These are phyloP conservation scores for Chaetomiaceae sp. DNA, from an alignment of 2,329 filamentous ascomycete species.

Conservation along the genomic window DNA sequence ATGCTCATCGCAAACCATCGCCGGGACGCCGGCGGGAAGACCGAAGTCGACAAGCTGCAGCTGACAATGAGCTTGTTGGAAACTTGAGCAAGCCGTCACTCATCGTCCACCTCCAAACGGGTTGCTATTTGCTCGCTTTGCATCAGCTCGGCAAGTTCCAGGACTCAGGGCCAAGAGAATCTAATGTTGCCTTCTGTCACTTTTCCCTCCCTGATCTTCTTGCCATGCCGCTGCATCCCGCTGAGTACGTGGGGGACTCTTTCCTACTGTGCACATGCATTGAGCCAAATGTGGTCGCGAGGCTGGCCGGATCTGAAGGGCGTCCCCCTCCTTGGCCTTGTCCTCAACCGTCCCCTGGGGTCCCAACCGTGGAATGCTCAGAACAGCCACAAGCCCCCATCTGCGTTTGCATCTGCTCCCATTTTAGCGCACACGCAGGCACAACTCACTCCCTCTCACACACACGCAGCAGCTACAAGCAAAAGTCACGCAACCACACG, in stretches of 20 bases:
- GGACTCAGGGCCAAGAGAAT: neutral
- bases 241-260: too few species aligned
- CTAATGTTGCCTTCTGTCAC: constrained; percentile 15
- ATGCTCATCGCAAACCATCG: constrained; percentile 1
- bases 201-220: constrained; percentile 7
- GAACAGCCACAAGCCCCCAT: constrained; percentile 16
- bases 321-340: neutral
- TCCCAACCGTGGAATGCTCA: constrained; percentile 13
- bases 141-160: too few species aligned
- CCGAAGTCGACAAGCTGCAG: constrained; percentile 21
- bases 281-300: neutral
- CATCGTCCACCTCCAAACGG: constrained; percentile 4
- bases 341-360: neutral
- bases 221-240: too few species aligned
- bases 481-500: constrained; percentile 10
- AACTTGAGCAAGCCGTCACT: constrained; percentile 10
- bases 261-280: neutral
- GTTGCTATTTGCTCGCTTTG: constrained; percentile 11
- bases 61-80: constrained; percentile 19
- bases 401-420: constrained; percentile 14
- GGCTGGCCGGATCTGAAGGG: constrained; percentile 10
- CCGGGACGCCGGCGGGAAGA: neutral
- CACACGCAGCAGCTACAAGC: constrained; percentile 2
- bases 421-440: constrained; percentile 14
- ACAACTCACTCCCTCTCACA: constrained; percentile 3